Evolutionary conservation across 768 basidiomycete genomes (phyloP).

Genomic region (Mycena polygramma): DNA sequence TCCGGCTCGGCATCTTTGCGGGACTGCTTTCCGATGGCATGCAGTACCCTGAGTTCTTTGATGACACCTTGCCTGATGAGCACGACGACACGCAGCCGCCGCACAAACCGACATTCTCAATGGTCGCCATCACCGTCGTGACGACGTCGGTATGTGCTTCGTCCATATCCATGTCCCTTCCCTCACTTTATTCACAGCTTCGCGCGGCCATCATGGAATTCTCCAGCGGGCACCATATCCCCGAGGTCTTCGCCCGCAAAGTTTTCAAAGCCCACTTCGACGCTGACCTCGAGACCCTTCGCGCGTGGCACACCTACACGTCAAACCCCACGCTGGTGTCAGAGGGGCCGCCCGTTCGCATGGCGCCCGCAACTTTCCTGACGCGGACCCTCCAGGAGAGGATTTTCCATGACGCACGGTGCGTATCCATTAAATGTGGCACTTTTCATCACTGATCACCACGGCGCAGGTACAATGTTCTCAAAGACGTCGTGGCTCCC

Average conservation of each 20-base stretch:
- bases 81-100: too few relatives aligned
- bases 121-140: background rate
- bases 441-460: background rate
- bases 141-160: background rate
- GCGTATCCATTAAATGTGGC: background rate
- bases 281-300: slow-evolving; percentile 18
- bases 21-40: too few relatives aligned
- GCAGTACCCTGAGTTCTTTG: too few relatives aligned
- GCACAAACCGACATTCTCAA: slow-evolving; percentile 10
- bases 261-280: slow-evolving; percentile 15
- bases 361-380: slow-evolving; percentile 6
- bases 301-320: slow-evolving; percentile 6
- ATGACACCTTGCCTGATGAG: too few relatives aligned
- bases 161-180: too few relatives aligned
- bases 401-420: slow-evolving; percentile 7
- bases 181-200: background rate
- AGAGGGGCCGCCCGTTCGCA: slow-evolving; percentile 8
- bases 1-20: too few relatives aligned
- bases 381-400: slow-evolving; percentile 2
- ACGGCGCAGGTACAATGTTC: background rate
- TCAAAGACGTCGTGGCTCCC: background rate
- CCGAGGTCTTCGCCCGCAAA: slow-evolving; percentile 9
- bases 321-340: slow-evolving; percentile 13
- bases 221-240: slow-evolving; percentile 14
- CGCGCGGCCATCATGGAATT: slow-evolving; percentile 18